Base-by-base conservation (phyloP, 441 rosid species). In the Erysimum cheiri region DNA sequence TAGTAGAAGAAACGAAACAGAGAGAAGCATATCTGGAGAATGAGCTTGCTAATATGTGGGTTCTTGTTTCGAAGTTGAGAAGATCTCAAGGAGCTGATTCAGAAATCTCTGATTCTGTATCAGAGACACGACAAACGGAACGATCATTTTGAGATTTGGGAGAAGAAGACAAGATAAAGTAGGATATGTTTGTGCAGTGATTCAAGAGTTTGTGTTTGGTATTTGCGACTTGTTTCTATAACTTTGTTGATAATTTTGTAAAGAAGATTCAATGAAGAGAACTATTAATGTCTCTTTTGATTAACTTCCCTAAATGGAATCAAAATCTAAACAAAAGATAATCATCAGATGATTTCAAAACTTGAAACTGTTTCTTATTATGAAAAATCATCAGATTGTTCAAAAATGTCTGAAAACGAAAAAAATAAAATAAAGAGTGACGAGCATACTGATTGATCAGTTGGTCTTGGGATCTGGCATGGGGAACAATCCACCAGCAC, bases 31-130 rank as follows among this genome's bases (percentile, higher is more conserved):
- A 95, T 73, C 80, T 95, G 64, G 99, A 95, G 85, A 88, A 92
- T 35, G 97, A 95, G 78, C 97, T 95, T 3, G 99, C 99, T 14
- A 92, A 86, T 78, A 95, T 95, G 99, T 95, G 98, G 98, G 97
- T 90, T 67, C 93, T 90, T 56, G 99, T 95, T 39, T 90, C 98
- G 3, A 90, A 89, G 78, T 70, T 95, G 84, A 95, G 89, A 70
- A 91, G 72, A 67, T 84, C 95, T 8, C 84, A 77, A 35, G 97
- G 88, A 29, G 72, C 53, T n/a, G 28, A 90, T 60, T 46, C 75
- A 5, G 86, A 72, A 35, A 64, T 66, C 28, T 74, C 79, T 4
- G 85, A 87, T 32, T 68, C 82, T 5, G 46, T 74, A 0, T 76
- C 73, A 74, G 84, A 77, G 62, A 71, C 53, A 1, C 58, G 26